Evolutionary conservation across 345 rosid species (phyloP).

Genomic region (Angophora floribunda): DNA sequence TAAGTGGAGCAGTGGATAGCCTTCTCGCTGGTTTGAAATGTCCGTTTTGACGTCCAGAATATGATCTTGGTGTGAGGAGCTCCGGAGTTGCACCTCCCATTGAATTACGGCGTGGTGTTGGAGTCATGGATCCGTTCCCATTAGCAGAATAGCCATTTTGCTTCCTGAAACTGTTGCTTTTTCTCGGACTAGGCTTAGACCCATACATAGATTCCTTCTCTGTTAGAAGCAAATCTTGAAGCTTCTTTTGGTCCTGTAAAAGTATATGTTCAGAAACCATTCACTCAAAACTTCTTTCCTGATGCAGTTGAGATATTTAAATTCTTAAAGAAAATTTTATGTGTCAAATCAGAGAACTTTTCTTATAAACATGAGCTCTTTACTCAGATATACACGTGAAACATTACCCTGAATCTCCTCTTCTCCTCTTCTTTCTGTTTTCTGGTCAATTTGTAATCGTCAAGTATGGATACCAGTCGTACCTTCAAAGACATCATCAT

Average conservation of each 20-base stretch:
- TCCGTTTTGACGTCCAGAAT: conserved; percentile 85
- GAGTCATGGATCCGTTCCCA: conserved; percentile 88
- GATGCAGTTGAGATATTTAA: not conserved
- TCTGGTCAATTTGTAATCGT: conserved; percentile 81
- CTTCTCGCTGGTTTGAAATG: conserved; percentile 82
- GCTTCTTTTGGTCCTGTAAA: conserved; percentile 90
- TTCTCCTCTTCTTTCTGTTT: conserved; percentile 84
- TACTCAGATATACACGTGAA: not conserved
- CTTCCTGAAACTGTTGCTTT: conserved; percentile 77
- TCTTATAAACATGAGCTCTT: not conserved
- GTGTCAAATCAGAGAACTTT: not conserved
- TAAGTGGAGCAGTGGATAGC: conserved; percentile 69
- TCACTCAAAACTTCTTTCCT: not conserved
- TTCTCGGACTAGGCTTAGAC: conserved; percentile 90
- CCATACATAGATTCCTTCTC: conserved; percentile 91
- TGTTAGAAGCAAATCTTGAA: conserved; percentile 74
- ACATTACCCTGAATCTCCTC: conserved; percentile 67
- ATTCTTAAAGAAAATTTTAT: not conserved
- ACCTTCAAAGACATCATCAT: conserved; percentile 28
- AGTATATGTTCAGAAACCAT: not conserved
- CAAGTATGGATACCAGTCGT: conserved; percentile 68
- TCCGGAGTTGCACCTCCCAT: conserved; percentile 70
- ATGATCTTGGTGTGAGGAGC: conserved; percentile 81
- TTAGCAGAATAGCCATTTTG: conserved; percentile 60
- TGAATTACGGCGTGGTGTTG: conserved; percentile 78